Percentiles rank a stretch among this genome's conserved stretches.
Conservation (phyloP, 495 filamentous ascomycete genomes). For the Neurospora sp. region DNA sequence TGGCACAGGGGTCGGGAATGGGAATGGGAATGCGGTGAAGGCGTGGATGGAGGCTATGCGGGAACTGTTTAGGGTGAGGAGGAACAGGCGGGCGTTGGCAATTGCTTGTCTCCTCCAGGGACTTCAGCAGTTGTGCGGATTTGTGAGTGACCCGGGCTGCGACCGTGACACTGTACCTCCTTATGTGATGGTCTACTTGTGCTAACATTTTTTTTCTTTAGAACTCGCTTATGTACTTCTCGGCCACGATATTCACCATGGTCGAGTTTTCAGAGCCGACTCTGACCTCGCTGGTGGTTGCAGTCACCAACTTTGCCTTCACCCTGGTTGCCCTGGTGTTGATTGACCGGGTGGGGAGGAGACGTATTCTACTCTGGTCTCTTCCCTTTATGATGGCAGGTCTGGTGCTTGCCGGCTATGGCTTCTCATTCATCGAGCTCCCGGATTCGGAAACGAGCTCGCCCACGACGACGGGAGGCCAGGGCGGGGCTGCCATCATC, state of each 20-base stretch:
- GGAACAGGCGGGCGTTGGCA: conserved; percentile 66
- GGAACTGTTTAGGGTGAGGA: conserved; percentile 48
- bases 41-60: conserved; percentile 34
- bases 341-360: conserved; percentile 74
- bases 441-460: conserved; percentile 10
- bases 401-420: conserved; percentile 53
- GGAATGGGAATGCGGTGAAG: conserved; percentile 7
- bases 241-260: conserved; percentile 76
- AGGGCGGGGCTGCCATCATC: conserved; percentile 43
- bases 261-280: conserved; percentile 74
- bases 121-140: conserved; percentile 84
- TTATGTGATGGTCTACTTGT: neutral
- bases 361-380: conserved; percentile 73
- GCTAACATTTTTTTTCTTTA: conserved; percentile 17
- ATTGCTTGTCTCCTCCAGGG: conserved; percentile 82
- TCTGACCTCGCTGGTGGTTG: conserved; percentile 69
- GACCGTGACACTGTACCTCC: neutral
- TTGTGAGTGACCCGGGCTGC: conserved; percentile 39
- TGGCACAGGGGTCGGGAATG: neutral
- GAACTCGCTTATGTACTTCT: conserved; percentile 95
- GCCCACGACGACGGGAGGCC: conserved; percentile 5
- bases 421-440: conserved; percentile 52
- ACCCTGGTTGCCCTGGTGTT: conserved; percentile 65
- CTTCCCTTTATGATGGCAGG: conserved; percentile 74
- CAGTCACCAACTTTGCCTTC: conserved; percentile 72